These are phyloP conservation scores for Erythrobasidium yunnanense DNA, from an alignment of 768 basidiomycete genomes.

Conservation along the genomic window DNA sequence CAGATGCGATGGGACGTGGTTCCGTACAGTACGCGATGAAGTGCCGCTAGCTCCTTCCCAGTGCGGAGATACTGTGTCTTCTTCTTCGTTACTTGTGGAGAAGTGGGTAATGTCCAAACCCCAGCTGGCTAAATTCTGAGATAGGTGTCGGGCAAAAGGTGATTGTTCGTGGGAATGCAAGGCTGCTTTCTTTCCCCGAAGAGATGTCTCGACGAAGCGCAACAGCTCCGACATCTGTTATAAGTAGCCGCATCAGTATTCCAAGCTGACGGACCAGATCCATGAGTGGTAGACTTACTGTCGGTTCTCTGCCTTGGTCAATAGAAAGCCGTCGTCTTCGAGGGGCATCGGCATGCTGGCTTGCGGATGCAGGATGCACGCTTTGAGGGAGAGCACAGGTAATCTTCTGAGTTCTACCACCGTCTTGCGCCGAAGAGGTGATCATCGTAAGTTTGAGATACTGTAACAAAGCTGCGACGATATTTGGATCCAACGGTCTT, in stretches of 20 bases:
- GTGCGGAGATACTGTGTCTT: slow-evolving; percentile 15
- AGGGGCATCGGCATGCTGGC: neutral
- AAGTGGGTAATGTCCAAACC: slow-evolving; percentile 82
- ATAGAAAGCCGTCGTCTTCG: neutral
- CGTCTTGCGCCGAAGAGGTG: neutral
- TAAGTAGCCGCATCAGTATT: neutral
- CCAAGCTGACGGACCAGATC: neutral
- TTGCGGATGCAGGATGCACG: neutral
- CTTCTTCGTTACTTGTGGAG: slow-evolving; percentile 41
- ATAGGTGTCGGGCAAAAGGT: slow-evolving; percentile 81
- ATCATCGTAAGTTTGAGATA: slow-evolving; percentile 11
- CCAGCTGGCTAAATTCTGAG: slow-evolving; percentile 86
- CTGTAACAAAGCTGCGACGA: slow-evolving; percentile 12
- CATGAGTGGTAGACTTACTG: neutral
- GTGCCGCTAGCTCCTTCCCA: neutral
- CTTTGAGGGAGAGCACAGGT: slow-evolving; percentile 17
- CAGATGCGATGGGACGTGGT: neutral
- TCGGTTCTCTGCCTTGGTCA: slow-evolving; percentile 5
- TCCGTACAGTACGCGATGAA: no score
- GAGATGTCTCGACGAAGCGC: slow-evolving; percentile 59
- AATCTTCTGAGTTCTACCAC: slow-evolving; percentile 6
- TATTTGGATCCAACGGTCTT: neutral
- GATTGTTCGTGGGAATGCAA: slow-evolving; percentile 78
- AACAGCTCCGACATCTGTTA: slow-evolving; percentile 67
- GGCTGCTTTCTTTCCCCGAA: slow-evolving; percentile 71